Base-by-base conservation (phyloP, 129 eudicot genomes). In the Arctium minus region DNA sequence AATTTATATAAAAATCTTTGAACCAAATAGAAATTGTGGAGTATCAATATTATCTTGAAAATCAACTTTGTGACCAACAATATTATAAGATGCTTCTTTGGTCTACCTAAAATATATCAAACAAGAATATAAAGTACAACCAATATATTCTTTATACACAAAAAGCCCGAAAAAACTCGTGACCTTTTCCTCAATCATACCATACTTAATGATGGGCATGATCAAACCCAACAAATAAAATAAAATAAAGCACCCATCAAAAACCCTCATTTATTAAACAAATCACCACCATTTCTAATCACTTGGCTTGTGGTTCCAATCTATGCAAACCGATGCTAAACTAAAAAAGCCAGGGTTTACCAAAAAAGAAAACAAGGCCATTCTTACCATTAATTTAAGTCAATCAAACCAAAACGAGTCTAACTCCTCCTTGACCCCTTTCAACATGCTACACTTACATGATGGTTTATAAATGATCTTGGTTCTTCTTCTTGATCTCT, bases 361-460 rank as follows among this genome's bases (percentile, higher is more conserved):
- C 44, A 39, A 39, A 39, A 3, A 39, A 39, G 6, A 5, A 40
- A 48, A 22, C 62, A 48, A 48, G 11, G 18, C 64, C 64, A 53
- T 53, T 53, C 13, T 53, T 53, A 53, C 64, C 64, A 6, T 53
- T 53, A 22, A 22, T 22, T 0, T 75, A 50, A 53, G 67, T 29
- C 70, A 39, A 53, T 15, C 65, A 53, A 53, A 15, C 27, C 27
- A 22, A 22, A 22, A 22, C 27, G 27, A 1, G 18, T 17, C 1
- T 1, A 6, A 15, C 15, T 53, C 6, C 65, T 15, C 22, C 13
- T 53, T 53, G 64, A 53, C 18, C 64, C 64, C 6, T 10, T 72
- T 73, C 78, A 84, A 64, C 87, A 84, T 78, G 83, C 87, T 62
- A 84, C 87, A 84, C 87, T 79, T 62, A 78, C 87, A 56, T 84